Evolutionary conservation across 441 rosid species (phyloP), one percentile per base, ranked within the genome.

Genomic region (Monsonia emarginata): DNA sequence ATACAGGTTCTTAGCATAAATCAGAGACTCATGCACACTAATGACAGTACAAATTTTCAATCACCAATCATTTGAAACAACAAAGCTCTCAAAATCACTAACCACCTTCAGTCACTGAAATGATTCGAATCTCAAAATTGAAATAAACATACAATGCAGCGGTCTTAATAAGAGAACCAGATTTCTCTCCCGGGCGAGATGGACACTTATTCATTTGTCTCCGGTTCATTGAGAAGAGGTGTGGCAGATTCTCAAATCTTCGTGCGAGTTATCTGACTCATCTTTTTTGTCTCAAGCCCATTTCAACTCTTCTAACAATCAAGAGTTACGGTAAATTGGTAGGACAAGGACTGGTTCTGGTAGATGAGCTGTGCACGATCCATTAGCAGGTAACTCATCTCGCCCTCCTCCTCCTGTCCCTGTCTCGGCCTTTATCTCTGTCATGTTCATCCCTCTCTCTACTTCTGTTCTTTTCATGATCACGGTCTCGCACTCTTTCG

Each of bases 391-490:
- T 26, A n/a, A 62, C 75, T 82, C 80, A 83, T 77, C 82, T 83
- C 32, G 70, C 67, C 68, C 88, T 79, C 74, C 87, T 74, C 70
- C 89, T 74, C 74, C 88, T 68, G 27, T 75, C 83, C 60, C 83
- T 86, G 61, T 88, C 96, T 70, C 87, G 80, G 60, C 80, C 74
- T 76, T 86, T 80, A 64, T 84, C 93, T 81, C 88, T 86, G 66
- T 82, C 96, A 66, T 81, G 81, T 68, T 91, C 96, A 50, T 84
- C 95, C 72, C 95, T 70, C 73, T 95, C 99, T 75, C 80, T 84
- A 82, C 98, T 95, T 76, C 85, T 83, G 69, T 96, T 91, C 82
- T 88, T 91, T 72, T 94, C 97, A 3, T 73, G 81, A 21, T 84
- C 84, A 25, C 80, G 76, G 21, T 76, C 88, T 62, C 85, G 77